phyloP scores from a whole-genome alignment of 140 eudicot species.

The Ambrosia hybrid region DNA sequence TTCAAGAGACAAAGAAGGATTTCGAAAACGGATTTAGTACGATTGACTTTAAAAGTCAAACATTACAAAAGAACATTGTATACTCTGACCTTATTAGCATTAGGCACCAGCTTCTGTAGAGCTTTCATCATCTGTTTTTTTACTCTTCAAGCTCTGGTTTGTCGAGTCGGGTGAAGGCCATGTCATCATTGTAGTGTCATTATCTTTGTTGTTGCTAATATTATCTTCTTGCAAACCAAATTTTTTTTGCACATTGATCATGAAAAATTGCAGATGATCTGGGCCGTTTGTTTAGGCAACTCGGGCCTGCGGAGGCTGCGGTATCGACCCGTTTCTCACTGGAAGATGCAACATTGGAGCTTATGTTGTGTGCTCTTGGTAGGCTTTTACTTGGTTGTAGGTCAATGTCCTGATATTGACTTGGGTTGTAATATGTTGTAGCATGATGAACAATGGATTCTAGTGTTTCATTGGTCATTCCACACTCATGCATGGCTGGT shows the following conservation, averaged over 20 bases:
- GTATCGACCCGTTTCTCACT: conserved; percentile 42
- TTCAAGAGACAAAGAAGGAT: neutral
- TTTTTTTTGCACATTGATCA: conserved; percentile 37
- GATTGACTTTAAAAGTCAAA: conserved; percentile 31
- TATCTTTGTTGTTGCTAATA: conserved; percentile 45
- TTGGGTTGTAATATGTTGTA: conserved; percentile 44
- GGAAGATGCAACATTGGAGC: conserved; percentile 43
- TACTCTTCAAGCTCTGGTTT: conserved; percentile 54
- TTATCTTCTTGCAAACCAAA: conserved; percentile 34
- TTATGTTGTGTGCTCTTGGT: conserved; percentile 19
- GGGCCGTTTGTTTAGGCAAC: conserved; percentile 51
- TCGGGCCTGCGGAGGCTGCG: conserved; percentile 23
- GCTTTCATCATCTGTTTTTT: conserved; percentile 72
- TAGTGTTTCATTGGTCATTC: conserved; percentile 56
- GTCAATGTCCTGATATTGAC: conserved; percentile 29
- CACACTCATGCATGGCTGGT: conserved; percentile 55
- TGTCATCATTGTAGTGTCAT: conserved; percentile 63
- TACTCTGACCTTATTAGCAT: conserved; percentile 73
- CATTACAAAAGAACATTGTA: neutral
- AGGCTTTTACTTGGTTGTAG: conserved; percentile 24
- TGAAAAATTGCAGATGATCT: conserved; percentile 30
- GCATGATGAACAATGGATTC: conserved; percentile 88
- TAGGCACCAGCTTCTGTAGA: conserved; percentile 84
- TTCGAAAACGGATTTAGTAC: neutral
- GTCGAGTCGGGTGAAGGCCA: conserved; percentile 80